These are phyloP conservation scores for Delonix regia DNA, from an alignment of 306 rosid genomes.

Conservation along the genomic window DNA sequence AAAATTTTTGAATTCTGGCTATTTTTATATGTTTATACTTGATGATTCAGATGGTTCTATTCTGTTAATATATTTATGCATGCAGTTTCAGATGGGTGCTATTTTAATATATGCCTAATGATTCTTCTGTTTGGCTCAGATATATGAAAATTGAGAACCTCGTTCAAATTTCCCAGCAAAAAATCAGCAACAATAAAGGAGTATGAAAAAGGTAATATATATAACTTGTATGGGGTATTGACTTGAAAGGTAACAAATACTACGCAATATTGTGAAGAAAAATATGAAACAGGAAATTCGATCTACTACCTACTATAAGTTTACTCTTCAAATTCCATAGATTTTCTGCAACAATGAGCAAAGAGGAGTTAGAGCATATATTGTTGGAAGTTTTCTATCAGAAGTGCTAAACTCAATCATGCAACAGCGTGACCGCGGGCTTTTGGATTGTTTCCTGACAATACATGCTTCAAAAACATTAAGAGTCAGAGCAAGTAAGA, in stretches of 20 bases:
- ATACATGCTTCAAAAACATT: no score
- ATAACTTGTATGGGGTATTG: not conserved
- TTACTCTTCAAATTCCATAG: not conserved
- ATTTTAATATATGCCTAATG: not conserved
- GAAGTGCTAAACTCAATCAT: not conserved
- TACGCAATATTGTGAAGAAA: no score
- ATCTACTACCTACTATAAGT: not conserved
- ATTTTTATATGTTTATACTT: not conserved
- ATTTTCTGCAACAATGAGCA: not conserved
- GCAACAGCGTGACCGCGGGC: not conserved
- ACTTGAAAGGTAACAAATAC: not conserved
- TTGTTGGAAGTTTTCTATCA: no score
- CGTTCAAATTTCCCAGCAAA: no score
- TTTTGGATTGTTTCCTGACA: not conserved
- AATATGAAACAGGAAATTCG: not conserved
- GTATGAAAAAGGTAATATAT: not conserved
- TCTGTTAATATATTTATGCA: not conserved
- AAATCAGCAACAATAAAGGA: not conserved
- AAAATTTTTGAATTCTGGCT: not conserved
- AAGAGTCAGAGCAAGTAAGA: no score
- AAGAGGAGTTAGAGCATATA: not conserved
- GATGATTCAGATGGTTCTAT: not conserved
- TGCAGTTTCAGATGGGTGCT: not conserved
- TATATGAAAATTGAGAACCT: not conserved
- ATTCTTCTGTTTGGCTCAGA: not conserved